phyloP scores from a whole-genome alignment of 148 eudicot genomes.

The Vaccinium myrtillus region DNA sequence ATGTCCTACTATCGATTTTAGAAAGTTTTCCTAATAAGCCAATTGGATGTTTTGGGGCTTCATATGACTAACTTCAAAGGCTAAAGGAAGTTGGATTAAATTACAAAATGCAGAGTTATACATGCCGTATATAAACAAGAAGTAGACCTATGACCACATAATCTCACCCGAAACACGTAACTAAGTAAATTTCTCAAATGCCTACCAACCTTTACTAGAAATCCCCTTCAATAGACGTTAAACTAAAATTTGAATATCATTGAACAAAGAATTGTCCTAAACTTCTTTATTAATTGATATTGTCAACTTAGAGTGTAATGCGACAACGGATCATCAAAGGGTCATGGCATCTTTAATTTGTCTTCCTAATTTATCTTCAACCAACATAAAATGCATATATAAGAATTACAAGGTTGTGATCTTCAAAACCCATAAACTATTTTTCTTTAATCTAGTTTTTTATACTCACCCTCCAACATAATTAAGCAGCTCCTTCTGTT shows the following conservation, averaged over 20 bases:
- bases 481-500: slow-evolving; percentile 84
- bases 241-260: not conserved
- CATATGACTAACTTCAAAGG: not conserved
- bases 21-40: not conserved
- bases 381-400: slow-evolving; percentile 10
- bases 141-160: not conserved
- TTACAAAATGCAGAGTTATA: not conserved
- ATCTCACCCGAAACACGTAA: not conserved
- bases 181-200: not conserved
- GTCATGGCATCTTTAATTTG: not conserved
- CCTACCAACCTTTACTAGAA: not conserved
- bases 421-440: not conserved
- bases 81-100: not conserved
- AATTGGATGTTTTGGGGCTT: not conserved
- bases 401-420: not conserved
- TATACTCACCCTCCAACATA: slow-evolving; percentile 84
- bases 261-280: not conserved
- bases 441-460: not conserved
- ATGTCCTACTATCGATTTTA: not conserved
- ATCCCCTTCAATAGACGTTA: not conserved
- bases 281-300: not conserved
- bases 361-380: not conserved
- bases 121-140: not conserved
- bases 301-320: not conserved
- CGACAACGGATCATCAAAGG: not conserved